These are phyloP conservation scores for Diplodia intermedia DNA, from an alignment of 2,329 filamentous ascomycete genomes.

Conservation along the genomic window DNA sequence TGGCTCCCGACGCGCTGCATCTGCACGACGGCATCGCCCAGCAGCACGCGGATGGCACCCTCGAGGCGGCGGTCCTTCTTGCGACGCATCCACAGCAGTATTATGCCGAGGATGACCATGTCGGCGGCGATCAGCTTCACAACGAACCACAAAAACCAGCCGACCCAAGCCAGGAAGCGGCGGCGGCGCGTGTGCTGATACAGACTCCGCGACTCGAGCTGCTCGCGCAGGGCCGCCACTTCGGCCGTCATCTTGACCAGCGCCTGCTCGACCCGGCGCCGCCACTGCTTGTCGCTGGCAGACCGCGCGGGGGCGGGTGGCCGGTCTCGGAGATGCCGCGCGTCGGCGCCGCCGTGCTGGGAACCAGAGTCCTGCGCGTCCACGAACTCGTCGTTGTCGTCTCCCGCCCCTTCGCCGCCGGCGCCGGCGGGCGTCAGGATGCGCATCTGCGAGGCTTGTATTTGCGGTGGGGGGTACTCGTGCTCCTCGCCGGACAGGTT, in stretches of 20 bases:
- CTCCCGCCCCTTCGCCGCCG: constrained; percentile 38
- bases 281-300: constrained; percentile 67
- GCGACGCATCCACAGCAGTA: constrained; percentile 75
- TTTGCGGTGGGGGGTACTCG: constrained; percentile 39
- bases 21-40: constrained; percentile 57
- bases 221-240: constrained; percentile 88
- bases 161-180: constrained; percentile 71
- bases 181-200: constrained; percentile 69
- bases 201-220: constrained; percentile 79
- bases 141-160: constrained; percentile 72
- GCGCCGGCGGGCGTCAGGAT: constrained; percentile 14
- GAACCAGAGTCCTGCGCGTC: constrained; percentile 58
- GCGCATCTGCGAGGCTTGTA: constrained; percentile 25
- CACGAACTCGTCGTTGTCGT: constrained; percentile 54
- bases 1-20: constrained; percentile 45
- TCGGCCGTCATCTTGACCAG: constrained; percentile 91
- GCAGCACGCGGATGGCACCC: constrained; percentile 71
- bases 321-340: constrained; percentile 20
- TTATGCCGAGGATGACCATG: constrained; percentile 66
- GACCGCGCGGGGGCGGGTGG: neutral
- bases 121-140: constrained; percentile 79
- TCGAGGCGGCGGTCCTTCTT: constrained; percentile 75
- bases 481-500: constrained; percentile 60
- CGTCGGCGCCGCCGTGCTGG: constrained; percentile 41
- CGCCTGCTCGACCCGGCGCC: constrained; percentile 80